A percentile compares a stretch with the other conserved stretches of the same genome.
phyloP scores from a whole-genome alignment of 208 protist genomes.

The Crithidia fasciculata region DNA sequence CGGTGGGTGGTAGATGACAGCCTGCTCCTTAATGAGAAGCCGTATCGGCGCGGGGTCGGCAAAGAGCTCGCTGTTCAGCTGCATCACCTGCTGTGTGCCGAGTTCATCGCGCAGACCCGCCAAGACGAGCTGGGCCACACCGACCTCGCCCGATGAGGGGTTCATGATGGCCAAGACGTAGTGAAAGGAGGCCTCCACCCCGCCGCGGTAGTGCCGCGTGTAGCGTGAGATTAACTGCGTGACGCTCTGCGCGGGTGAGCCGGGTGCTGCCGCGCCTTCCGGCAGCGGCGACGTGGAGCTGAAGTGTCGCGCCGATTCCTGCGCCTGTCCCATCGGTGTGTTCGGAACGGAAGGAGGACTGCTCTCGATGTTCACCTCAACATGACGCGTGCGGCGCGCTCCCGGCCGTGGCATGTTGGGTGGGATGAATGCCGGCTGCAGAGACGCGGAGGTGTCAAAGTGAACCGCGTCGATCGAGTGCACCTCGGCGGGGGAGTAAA shows the following conservation, averaged over 20 bases:
- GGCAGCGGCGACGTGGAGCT: background rate
- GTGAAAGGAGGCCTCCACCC: slow-evolving; percentile 39
- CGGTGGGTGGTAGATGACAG: slow-evolving; percentile 44
- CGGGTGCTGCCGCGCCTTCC: background rate
- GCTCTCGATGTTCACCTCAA: slow-evolving; percentile 24
- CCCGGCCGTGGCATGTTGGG: background rate
- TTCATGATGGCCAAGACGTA: slow-evolving; percentile 79
- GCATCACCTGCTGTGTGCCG: slow-evolving; percentile 56
- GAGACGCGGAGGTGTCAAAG: slow-evolving; percentile 2
- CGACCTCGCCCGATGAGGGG: slow-evolving; percentile 61
- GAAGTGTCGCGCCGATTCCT: slow-evolving; percentile 4
- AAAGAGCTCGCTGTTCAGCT: slow-evolving; percentile 57
- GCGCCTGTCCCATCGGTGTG: slow-evolving; percentile 8
- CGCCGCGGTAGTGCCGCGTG: slow-evolving; percentile 22
- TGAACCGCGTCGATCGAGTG: slow-evolving; percentile 1
- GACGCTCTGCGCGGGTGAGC: background rate
- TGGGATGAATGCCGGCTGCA: background rate
- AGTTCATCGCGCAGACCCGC: slow-evolving; percentile 47
- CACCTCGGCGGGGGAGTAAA: slow-evolving; percentile 23
- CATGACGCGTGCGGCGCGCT: background rate
- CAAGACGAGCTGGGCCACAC: slow-evolving; percentile 38
- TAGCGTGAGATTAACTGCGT: slow-evolving; percentile 21
- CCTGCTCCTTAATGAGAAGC: slow-evolving; percentile 62
- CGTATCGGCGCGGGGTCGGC: slow-evolving; percentile 48
- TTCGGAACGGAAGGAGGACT: slow-evolving; percentile 1